Conservation (phyloP, 1,284 basidiomycete genomes). For the Cutaneotrichosporon daszewskae region DNA sequence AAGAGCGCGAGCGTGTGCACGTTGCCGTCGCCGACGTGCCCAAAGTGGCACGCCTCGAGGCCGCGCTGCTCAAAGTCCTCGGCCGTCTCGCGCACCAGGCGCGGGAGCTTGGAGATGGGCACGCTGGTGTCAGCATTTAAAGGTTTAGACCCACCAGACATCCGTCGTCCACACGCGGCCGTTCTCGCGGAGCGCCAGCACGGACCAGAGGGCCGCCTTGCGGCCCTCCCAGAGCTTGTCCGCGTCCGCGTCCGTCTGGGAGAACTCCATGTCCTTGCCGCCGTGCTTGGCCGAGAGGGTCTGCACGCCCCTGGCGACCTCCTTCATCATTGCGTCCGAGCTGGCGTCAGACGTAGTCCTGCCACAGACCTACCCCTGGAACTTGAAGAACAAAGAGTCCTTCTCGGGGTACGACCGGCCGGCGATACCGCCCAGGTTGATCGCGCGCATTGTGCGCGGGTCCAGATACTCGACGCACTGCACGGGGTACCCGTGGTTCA, state of each 20-base stretch:
- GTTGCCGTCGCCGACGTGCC: slow-evolving; percentile 77
- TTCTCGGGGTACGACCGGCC: slow-evolving; percentile 60
- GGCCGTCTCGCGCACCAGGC: slow-evolving; percentile 68
- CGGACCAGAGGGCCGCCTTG: slow-evolving; percentile 73
- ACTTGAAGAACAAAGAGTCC: slow-evolving; percentile 80
- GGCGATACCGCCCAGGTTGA: slow-evolving; percentile 58
- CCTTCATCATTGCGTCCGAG: slow-evolving; percentile 10
- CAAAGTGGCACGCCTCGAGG: slow-evolving; percentile 53
- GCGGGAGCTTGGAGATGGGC: slow-evolving; percentile 70
- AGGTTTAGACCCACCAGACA: slow-evolving; percentile 59
- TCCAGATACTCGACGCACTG: slow-evolving; percentile 76
- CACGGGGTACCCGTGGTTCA: slow-evolving; percentile 17
- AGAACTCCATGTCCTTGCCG: slow-evolving; percentile 64
- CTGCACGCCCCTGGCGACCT: slow-evolving; percentile 57
- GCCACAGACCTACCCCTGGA: no score
- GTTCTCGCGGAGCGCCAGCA: slow-evolving; percentile 61
- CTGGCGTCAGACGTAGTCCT: not conserved
- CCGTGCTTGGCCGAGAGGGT: slow-evolving; percentile 61
- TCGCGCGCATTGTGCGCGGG: slow-evolving; percentile 61
- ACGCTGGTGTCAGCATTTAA: slow-evolving; percentile 51
- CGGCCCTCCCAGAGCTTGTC: slow-evolving; percentile 74
- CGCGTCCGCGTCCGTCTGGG: slow-evolving; percentile 63
- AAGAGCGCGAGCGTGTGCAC: slow-evolving; percentile 40
- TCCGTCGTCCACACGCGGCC: slow-evolving; percentile 72
- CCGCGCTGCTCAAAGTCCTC: slow-evolving; percentile 61